Evolutionary conservation across 805 yeast species (phyloP).

Genomic region (Ogataea neopini): DNA sequence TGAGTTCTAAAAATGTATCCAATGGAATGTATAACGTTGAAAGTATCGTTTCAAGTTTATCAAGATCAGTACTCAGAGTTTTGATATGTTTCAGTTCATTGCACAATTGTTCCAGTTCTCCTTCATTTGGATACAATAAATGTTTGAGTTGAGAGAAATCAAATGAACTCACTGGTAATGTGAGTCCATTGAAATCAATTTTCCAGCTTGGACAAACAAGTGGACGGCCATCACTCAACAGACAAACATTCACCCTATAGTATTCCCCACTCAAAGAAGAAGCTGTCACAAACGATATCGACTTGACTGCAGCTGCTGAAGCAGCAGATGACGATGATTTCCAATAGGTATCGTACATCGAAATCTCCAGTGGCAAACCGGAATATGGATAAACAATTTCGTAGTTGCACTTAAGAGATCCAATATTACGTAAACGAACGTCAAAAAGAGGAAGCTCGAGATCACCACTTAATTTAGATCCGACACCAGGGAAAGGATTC

Average conservation of each 20-base stretch:
- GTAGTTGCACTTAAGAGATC: conserved; percentile 73
- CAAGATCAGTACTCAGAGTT: conserved; percentile 20
- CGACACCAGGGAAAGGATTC: conserved; percentile 37
- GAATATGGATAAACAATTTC: conserved; percentile 87
- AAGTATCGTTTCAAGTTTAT: conserved; percentile 45
- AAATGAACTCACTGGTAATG: conserved; percentile 62
- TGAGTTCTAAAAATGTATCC: conserved; percentile 51
- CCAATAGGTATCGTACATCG: conserved; percentile 96
- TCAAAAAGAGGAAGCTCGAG: conserved; percentile 76
- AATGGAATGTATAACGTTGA: conserved; percentile 58
- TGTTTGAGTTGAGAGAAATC: conserved; percentile 43
- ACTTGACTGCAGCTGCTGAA: conserved; percentile 27
- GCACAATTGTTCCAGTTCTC: conserved; percentile 18
- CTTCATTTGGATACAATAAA: conserved; percentile 25
- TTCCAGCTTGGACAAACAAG: conserved; percentile 73
- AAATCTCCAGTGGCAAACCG: conserved; percentile 81
- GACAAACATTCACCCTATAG: conserved; percentile 64
- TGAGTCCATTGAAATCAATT: conserved; percentile 48
- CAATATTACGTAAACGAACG: conserved; percentile 75
- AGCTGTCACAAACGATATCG: conserved; percentile 80
- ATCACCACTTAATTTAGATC: conserved; percentile 40
- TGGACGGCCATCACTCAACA: conserved; percentile 82
- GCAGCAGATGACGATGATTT: conserved; percentile 66
- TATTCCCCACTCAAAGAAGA: conserved; percentile 87
- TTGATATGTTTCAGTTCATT: conserved; percentile 18